Evolutionary conservation across 257 asterid species (phyloP).

Genomic region (Prunella vulgaris): DNA sequence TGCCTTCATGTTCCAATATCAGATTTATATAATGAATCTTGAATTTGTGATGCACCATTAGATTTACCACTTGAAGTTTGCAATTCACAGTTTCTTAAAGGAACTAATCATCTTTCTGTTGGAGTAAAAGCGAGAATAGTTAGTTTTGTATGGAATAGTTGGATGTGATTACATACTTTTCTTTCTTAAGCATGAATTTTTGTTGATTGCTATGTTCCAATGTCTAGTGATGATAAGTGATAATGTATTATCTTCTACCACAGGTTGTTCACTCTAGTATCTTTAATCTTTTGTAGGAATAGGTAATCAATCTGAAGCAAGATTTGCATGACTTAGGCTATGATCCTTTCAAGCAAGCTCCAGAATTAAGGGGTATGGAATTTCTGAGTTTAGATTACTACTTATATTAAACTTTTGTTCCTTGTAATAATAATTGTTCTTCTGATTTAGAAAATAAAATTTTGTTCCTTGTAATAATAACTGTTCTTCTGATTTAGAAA

Average conservation of each 20-base stretch:
- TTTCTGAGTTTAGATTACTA: constrained; percentile 17
- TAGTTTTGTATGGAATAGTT: background rate
- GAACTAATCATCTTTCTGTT: background rate
- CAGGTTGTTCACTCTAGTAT: background rate
- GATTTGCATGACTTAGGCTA: constrained; percentile 84
- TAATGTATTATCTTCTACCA: too few species aligned
- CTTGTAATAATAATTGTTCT: constrained; percentile 8
- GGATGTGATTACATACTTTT: background rate
- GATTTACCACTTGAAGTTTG: background rate
- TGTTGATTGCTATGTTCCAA: background rate
- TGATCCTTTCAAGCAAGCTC: constrained; percentile 97
- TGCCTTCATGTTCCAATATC: background rate
- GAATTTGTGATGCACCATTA: background rate
- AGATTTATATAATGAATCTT: background rate
- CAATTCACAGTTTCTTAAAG: background rate
- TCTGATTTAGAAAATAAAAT: constrained; percentile 58
- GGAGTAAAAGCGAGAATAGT: background rate
- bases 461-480: background rate
- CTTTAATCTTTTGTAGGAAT: constrained; percentile 42
- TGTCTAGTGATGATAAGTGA: background rate
- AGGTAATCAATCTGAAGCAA: constrained; percentile 79
- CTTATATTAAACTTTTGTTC: background rate
- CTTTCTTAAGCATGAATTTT: background rate
- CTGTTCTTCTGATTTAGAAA: constrained; percentile 46
- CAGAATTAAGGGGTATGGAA: constrained; percentile 88